A percentile compares a stretch with the other conserved stretches of the same genome.
phyloP scores from a whole-genome alignment of 1,284 basidiomycete genomes.

The Violaceomyces palustris region DNA sequence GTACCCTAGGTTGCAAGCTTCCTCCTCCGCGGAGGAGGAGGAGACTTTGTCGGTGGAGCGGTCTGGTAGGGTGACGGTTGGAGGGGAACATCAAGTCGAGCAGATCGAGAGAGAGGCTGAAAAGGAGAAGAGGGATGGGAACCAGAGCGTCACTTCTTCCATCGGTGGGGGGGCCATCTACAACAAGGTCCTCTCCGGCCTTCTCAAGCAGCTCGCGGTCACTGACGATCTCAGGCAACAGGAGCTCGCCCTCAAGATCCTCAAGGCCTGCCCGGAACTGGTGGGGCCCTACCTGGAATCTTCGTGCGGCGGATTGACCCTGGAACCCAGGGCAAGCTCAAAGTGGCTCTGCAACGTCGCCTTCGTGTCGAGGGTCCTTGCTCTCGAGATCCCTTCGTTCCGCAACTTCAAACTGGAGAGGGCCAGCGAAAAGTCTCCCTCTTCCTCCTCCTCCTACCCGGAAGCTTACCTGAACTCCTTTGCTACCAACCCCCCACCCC shows the following conservation, averaged over 20 bases:
- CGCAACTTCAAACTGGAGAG: slow-evolving; percentile 52
- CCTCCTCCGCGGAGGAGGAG: not conserved
- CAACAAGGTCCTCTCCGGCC: slow-evolving; percentile 76
- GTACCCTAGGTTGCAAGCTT: slow-evolving; percentile 70
- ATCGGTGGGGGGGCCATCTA: slow-evolving; percentile 60
- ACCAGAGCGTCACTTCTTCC: too few relatives aligned
- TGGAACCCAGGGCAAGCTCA: slow-evolving; percentile 80
- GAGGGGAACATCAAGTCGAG: too few relatives aligned
- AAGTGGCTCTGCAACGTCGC: slow-evolving; percentile 84
- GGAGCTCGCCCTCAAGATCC: slow-evolving; percentile 72
- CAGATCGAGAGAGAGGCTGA: too few relatives aligned
- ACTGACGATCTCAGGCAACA: slow-evolving; percentile 81
- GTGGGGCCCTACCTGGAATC: slow-evolving; percentile 62
- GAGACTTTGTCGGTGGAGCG: too few relatives aligned
- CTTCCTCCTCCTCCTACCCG: slow-evolving; percentile 25
- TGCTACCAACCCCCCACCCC: slow-evolving; percentile 66
- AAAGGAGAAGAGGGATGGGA: too few relatives aligned
- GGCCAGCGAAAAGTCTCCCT: slow-evolving; percentile 58
- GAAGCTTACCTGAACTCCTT: slow-evolving; percentile 44
- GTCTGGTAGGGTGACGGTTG: too few relatives aligned
- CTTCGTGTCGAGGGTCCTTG: slow-evolving; percentile 71
- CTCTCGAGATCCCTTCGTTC: slow-evolving; percentile 65
- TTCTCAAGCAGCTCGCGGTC: slow-evolving; percentile 69
- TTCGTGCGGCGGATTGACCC: slow-evolving; percentile 61
- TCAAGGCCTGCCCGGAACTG: slow-evolving; percentile 77